These are phyloP conservation scores for Tulasnella sp. DNA, from an alignment of 768 basidiomycete genomes.

Conservation along the genomic window DNA sequence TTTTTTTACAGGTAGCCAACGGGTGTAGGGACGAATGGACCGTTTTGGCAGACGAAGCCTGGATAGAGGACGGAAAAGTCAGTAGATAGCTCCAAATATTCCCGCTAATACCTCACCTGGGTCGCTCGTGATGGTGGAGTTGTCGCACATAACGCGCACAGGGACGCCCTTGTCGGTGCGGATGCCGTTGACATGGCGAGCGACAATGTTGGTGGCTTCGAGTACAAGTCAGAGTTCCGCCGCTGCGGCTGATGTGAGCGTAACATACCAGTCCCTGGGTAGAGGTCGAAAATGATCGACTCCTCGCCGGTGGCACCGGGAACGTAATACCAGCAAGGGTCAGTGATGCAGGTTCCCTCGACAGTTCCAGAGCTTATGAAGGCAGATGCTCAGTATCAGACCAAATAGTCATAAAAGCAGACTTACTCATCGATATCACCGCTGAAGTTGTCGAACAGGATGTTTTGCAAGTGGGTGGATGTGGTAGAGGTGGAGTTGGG, in stretches of 20 bases:
- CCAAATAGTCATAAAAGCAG: not conserved
- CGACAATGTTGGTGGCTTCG: slow-evolving; percentile 55
- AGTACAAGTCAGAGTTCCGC: not conserved
- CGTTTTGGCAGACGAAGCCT: slow-evolving; percentile 57
- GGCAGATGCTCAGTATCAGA: not conserved
- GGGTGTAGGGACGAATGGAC: slow-evolving; percentile 50
- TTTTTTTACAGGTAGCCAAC: slow-evolving; percentile 40
- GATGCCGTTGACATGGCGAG: slow-evolving; percentile 52
- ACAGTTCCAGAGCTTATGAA: slow-evolving; percentile 37
- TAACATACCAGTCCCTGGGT: slow-evolving; percentile 54
- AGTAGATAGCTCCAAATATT: not conserved
- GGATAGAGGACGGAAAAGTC: slow-evolving; percentile 49
- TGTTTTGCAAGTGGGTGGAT: slow-evolving; percentile 61
- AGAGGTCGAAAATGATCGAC: slow-evolving; percentile 61
- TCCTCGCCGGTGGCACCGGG: slow-evolving; percentile 54
- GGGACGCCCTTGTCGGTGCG: slow-evolving; percentile 51
- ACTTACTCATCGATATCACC: slow-evolving; percentile 55
- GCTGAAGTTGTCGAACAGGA: slow-evolving; percentile 58
- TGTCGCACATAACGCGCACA: slow-evolving; percentile 60
- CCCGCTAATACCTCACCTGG: not conserved
- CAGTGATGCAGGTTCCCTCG: slow-evolving; percentile 61
- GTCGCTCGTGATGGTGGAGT: slow-evolving; percentile 42
- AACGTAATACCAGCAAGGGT: slow-evolving; percentile 62
- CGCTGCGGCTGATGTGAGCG: not conserved
- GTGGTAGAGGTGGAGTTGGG: slow-evolving; percentile 50